These are phyloP conservation scores for Lasiodiplodia theobromae DNA, from an alignment of 2,329 filamentous ascomycete genomes.

Conservation along the genomic window DNA sequence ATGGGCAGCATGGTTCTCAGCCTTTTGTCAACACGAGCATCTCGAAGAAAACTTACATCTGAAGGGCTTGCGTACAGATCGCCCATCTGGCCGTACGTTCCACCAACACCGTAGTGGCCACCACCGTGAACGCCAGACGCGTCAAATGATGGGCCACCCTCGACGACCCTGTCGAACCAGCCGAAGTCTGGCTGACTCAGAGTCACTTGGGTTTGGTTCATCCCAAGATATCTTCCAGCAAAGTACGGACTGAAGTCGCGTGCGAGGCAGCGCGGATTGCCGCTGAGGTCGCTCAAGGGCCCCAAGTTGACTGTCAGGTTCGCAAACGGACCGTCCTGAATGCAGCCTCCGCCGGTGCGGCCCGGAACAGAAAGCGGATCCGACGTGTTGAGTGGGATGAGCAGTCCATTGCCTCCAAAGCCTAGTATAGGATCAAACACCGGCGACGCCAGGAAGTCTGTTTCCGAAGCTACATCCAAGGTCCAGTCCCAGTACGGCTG, in stretches of 20 bases:
- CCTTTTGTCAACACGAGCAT: conserved; percentile 50
- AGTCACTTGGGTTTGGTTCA: conserved; percentile 34
- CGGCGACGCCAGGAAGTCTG: conserved; percentile 10
- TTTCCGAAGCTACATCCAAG: conserved; percentile 15
- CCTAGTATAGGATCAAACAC: conserved; percentile 28
- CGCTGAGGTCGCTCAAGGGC: conserved; percentile 48
- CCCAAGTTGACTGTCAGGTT: conserved; percentile 56
- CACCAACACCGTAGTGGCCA: conserved; percentile 56
- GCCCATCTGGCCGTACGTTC: conserved; percentile 9
- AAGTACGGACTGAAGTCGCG: conserved; percentile 43
- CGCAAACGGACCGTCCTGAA: conserved; percentile 61
- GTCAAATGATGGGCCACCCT: conserved; percentile 34
- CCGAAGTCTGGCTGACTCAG: conserved; percentile 17
- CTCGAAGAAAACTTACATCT: neutral
- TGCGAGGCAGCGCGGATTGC: conserved; percentile 49
- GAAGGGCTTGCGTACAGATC: conserved; percentile 19
- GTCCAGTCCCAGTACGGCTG: conserved; percentile 30
- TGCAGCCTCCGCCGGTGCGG: conserved; percentile 60
- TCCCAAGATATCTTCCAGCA: conserved; percentile 22
- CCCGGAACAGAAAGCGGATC: conserved; percentile 11
- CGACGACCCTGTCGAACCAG: conserved; percentile 36
- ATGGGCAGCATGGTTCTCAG: conserved; percentile 53
- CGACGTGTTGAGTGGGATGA: neutral
- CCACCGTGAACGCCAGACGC: conserved; percentile 54
- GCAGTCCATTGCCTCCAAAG: conserved; percentile 29